Percentiles rank a stretch among this genome's conserved stretches.
Evolutionary conservation across 805 yeast species (phyloP).

Genomic region (Pichia kluyveri): DNA sequence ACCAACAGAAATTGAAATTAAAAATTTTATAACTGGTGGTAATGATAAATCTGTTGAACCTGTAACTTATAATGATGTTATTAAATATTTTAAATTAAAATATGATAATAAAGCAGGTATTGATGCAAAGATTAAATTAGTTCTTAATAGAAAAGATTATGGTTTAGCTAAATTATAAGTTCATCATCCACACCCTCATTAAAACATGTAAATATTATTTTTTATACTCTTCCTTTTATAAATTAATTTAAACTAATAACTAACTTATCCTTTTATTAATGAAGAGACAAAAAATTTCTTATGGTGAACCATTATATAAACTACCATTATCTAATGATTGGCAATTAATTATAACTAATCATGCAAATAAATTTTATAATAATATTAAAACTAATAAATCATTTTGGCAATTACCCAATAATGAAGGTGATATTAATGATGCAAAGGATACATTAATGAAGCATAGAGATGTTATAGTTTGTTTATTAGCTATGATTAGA

Average conservation of each 20-base stretch:
- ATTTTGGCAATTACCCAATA: slow-evolving; percentile 17
- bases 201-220: background rate
- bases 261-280: background rate
- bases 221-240: too few species aligned
- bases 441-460: slow-evolving; percentile 4
- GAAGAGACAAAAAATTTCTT: background rate
- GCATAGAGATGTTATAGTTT: slow-evolving; percentile 8
- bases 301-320: slow-evolving; percentile 3
- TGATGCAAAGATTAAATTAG: slow-evolving; percentile 45
- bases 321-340: slow-evolving; percentile 14
- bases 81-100: slow-evolving; percentile 47
- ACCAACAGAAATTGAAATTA: slow-evolving; percentile 63
- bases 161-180: background rate
- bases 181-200: too few species aligned
- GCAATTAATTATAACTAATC: slow-evolving; percentile 15
- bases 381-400: slow-evolving; percentile 9
- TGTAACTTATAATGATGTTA: slow-evolving; percentile 58
- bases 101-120: slow-evolving; percentile 54
- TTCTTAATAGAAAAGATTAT: slow-evolving; percentile 45
- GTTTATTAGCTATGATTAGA: slow-evolving; percentile 12
- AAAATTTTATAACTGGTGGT: slow-evolving; percentile 45
- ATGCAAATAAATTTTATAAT: slow-evolving; percentile 20
- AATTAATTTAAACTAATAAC: too few species aligned
- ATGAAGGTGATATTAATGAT: background rate
- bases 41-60: slow-evolving; percentile 27